phyloP scores from a whole-genome alignment of 495 filamentous ascomycete genomes.

The Hypoxylon lenormandii region DNA sequence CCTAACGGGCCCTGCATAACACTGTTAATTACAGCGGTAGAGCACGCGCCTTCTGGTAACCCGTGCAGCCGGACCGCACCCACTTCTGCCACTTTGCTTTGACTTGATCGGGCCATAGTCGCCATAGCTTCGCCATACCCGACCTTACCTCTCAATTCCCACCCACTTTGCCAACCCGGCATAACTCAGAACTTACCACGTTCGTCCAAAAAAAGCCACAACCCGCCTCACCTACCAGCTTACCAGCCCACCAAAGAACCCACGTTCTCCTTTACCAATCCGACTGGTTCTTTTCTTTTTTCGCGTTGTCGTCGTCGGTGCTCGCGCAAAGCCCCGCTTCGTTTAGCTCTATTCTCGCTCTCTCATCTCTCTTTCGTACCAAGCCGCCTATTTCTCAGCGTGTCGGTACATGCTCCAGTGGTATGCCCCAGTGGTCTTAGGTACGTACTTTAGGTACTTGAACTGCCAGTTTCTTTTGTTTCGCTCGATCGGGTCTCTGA shows the following conservation, averaged over 20 bases:
- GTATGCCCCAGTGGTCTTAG: constrained; percentile 5
- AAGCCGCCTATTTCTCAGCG: constrained; percentile 38
- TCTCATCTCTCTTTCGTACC: constrained; percentile 29
- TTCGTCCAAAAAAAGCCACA: constrained; percentile 40
- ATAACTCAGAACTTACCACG: constrained; percentile 39
- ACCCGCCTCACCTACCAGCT: constrained; percentile 36
- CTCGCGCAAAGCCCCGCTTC: constrained; percentile 20
- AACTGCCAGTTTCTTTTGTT: constrained; percentile 1
- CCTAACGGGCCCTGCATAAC: constrained; percentile 41
- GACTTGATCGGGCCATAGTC: constrained; percentile 40
- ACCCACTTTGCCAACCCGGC: constrained; percentile 30
- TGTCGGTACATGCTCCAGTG: no score
- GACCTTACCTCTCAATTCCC: no score
- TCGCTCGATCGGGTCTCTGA: constrained; percentile 11
- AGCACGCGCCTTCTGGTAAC: constrained; percentile 36
- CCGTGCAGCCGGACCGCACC: constrained; percentile 44
- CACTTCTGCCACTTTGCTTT: constrained; percentile 39
- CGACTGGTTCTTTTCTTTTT: constrained; percentile 36
- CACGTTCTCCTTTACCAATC: constrained; percentile 33
- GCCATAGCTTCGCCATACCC: no score
- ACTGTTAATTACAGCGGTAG: constrained; percentile 45
- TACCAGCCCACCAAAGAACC: constrained; percentile 12
- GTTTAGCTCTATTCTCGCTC: constrained; percentile 25
- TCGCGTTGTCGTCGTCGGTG: constrained; percentile 12
- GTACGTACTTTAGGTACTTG: constrained; percentile 13